A percentile compares a stretch with the other conserved stretches of the same genome.
Evolutionary conservation across 805 yeast species (phyloP).

Genomic region (Ogataea ganodermae): DNA sequence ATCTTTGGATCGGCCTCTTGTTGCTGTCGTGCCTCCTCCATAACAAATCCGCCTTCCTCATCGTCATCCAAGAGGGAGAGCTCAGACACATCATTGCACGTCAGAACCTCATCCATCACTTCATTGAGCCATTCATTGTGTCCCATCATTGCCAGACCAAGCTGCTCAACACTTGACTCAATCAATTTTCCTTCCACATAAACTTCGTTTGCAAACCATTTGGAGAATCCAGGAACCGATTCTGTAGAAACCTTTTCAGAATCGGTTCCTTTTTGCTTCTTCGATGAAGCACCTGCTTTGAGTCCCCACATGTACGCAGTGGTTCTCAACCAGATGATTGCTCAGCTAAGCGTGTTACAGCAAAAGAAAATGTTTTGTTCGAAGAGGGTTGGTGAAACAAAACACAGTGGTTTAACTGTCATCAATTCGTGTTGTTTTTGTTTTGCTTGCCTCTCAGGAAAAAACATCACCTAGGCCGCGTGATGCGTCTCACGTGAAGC

Average conservation of each 20-base stretch:
- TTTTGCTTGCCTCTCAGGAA: slow-evolving; percentile 10
- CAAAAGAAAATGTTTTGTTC: not conserved
- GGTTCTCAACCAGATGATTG: not conserved
- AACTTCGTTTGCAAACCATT: slow-evolving; percentile 37
- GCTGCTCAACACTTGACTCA: slow-evolving; percentile 26
- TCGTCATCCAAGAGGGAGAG: slow-evolving; percentile 13
- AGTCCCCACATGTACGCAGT: slow-evolving; percentile 33
- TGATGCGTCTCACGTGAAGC: not conserved
- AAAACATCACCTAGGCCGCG: not conserved
- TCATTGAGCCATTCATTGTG: slow-evolving; percentile 35
- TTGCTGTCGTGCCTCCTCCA: not conserved
- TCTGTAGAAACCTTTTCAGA: slow-evolving; percentile 14
- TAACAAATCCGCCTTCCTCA: not conserved
- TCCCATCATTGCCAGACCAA: slow-evolving; percentile 27
- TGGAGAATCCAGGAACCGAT: slow-evolving; percentile 35
- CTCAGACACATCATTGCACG: slow-evolving; percentile 15
- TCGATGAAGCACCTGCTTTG: slow-evolving; percentile 24
- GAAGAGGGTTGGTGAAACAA: not conserved
- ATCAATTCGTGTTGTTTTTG: slow-evolving; percentile 24
- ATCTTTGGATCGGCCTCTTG: not conserved
- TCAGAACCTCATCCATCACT: slow-evolving; percentile 28
- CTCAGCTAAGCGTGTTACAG: not conserved
- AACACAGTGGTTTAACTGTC: not conserved
- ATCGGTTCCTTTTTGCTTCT: slow-evolving; percentile 14
- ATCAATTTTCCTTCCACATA: slow-evolving; percentile 28